These are phyloP conservation scores for Musa troglodytarum DNA, from an alignment of 176 grass and related monocot genomes.

Conservation along the genomic window DNA sequence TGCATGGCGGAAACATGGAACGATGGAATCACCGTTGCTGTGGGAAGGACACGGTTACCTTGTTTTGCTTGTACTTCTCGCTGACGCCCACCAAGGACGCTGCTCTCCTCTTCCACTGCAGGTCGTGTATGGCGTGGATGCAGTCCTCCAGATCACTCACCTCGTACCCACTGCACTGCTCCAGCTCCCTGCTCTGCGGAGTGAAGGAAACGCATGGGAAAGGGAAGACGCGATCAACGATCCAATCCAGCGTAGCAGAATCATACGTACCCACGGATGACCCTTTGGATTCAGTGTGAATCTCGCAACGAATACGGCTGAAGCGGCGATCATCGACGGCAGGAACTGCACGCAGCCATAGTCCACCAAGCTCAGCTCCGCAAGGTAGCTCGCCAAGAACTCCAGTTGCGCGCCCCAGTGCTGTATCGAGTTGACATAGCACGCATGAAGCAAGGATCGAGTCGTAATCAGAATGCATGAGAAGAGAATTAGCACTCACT, in stretches of 20 bases:
- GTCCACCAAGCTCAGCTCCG: slow-evolving; percentile 59
- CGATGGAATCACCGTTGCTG: too few relatives aligned
- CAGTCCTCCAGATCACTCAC: slow-evolving; percentile 1
- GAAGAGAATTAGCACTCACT: slow-evolving; percentile 26
- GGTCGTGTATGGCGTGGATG: background rate
- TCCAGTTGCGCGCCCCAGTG: slow-evolving; percentile 17
- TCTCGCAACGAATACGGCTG: slow-evolving; percentile 45
- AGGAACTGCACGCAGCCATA: slow-evolving; percentile 39
- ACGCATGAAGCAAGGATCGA: background rate
- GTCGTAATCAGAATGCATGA: background rate
- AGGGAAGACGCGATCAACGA: background rate
- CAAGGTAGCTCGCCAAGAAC: slow-evolving; percentile 40
- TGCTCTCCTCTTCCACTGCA: slow-evolving; percentile 8
- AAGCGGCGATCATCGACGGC: slow-evolving; percentile 48
- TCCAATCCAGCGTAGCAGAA: background rate
- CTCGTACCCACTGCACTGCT: background rate
- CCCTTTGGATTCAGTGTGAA: slow-evolving; percentile 38
- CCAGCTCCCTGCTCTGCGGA: background rate
- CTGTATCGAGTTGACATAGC: background rate
- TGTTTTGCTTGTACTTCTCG: slow-evolving; percentile 13
- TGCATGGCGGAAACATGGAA: background rate
- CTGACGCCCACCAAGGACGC: background rate
- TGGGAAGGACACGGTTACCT: background rate
- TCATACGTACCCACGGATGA: slow-evolving; percentile 42
- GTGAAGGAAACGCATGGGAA: background rate